phyloP scores from a whole-genome alignment of 805 yeast species.

The Starmerella asiatica region DNA sequence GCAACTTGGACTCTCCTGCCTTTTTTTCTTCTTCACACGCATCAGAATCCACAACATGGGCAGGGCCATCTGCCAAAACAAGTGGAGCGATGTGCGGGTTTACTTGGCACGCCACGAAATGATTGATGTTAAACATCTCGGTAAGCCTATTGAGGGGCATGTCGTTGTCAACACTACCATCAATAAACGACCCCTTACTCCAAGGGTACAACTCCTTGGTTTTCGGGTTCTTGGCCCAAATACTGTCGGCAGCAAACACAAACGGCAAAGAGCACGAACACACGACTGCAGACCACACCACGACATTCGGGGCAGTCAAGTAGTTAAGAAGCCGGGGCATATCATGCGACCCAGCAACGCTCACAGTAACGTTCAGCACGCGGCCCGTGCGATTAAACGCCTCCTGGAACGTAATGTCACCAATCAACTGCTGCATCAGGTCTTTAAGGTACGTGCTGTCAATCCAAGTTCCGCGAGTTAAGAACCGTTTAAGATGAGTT shows the following conservation, averaged over 20 bases:
- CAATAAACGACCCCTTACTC: conserved; percentile 74
- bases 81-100: conserved; percentile 93
- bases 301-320: conserved; percentile 83
- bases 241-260: conserved; percentile 70
- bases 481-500: conserved; percentile 42
- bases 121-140: conserved; percentile 96
- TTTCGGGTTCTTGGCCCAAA: conserved; percentile 65
- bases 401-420: conserved; percentile 84
- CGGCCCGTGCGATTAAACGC: conserved; percentile 90
- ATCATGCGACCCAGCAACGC: conserved; percentile 81
- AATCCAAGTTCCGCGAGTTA: conserved; percentile 82
- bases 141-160: conserved; percentile 78
- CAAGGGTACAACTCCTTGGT: conserved; percentile 69
- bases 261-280: conserved; percentile 95
- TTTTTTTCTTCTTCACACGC: neutral
- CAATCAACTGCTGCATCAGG: conserved; percentile 67
- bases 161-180: conserved; percentile 93
- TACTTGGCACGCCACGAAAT: conserved; percentile 93
- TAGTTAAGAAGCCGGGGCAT: conserved; percentile 81
- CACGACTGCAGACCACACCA: conserved; percentile 77
- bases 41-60: neutral
- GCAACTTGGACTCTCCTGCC: neutral
- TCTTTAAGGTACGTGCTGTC: conserved; percentile 57
- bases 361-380: conserved; percentile 85
- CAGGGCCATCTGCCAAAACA: neutral